Evolutionary conservation across 768 basidiomycete species (phyloP).

Genomic region (Phlebiopsis flavidoalba): DNA sequence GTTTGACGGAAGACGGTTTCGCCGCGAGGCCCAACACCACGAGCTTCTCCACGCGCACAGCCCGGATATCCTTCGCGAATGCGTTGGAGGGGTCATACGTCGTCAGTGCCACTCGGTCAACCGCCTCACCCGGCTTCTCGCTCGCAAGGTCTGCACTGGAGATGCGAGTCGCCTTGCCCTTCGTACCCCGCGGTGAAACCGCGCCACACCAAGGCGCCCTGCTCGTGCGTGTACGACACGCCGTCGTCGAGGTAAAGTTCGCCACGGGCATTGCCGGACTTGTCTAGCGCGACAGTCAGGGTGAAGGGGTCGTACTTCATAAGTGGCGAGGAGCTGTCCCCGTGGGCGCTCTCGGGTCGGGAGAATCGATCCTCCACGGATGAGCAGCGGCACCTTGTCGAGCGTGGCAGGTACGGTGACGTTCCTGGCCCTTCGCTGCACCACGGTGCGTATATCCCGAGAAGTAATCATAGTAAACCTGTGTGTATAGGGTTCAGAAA

Average conservation of each 20-base stretch:
- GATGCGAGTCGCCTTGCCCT: slow-evolving; percentile 38
- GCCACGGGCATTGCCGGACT: slow-evolving; percentile 55
- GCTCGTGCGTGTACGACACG: slow-evolving; percentile 66
- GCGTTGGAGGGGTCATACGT: slow-evolving; percentile 53
- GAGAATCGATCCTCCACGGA: slow-evolving; percentile 89
- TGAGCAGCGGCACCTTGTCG: slow-evolving; percentile 74
- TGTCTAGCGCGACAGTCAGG: slow-evolving; percentile 74
- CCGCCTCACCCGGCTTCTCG: slow-evolving; percentile 38
- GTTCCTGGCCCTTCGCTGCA: slow-evolving; percentile 51
- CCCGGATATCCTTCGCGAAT: slow-evolving; percentile 60
- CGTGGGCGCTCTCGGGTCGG: slow-evolving; percentile 85
- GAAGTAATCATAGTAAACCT: slow-evolving; percentile 97
- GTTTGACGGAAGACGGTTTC: slow-evolving; percentile 58
- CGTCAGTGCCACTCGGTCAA: slow-evolving; percentile 44
- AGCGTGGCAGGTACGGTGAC: slow-evolving; percentile 80
- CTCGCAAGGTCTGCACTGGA: slow-evolving; percentile 50
- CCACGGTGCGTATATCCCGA: slow-evolving; percentile 63
- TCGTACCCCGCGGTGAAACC: slow-evolving; percentile 57
- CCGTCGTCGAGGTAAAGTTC: slow-evolving; percentile 97
- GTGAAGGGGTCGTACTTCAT: slow-evolving; percentile 95
- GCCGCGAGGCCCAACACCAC: slow-evolving; percentile 66
- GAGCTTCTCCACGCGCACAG: slow-evolving; percentile 79
- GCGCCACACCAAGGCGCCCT: slow-evolving; percentile 84
- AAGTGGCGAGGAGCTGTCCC: slow-evolving; percentile 72
- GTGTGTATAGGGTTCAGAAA: background rate